Evolutionary conservation across 1,139 yeast genomes (phyloP), one percentile per base, ranked within the genome.

Genomic region (Entelexis paramagnoliae): DNA sequence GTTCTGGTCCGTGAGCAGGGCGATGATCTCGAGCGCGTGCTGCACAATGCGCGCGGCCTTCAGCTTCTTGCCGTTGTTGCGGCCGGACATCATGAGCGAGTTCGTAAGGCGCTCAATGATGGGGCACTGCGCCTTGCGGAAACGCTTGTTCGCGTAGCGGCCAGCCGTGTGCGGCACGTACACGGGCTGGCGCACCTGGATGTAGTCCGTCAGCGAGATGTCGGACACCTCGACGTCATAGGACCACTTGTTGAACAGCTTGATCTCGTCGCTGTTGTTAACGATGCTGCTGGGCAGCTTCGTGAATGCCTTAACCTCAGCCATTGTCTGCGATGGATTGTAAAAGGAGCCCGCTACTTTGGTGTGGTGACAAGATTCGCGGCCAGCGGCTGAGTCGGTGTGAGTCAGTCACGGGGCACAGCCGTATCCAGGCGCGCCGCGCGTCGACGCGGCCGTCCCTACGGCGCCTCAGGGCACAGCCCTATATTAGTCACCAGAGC

Each of bases 21-120:
- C 76, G 75, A 93, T 82, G 80, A 93, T 93, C 76, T 91, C 98
- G 73, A 91, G 79, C 69, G 98, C 91, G 81, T 91, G 98, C 83
- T 91, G 86, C 75, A 93, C 88, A 74, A 93, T 93, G 83, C 97
- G 89, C 68, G 91, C 97, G 69, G 99, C 98, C 86, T 91, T 89
- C 76, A 93, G 86, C 81, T 93, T 93, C 83, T 93, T 93, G 83
- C 99, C 99, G 83, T 93, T 93, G 93, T 93, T 93, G 82, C 98
- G 91, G 80, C 99, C 99, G 83, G 93, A 88, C 98, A 93, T 93
- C 98, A 93, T 93, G 73, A 93, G 81, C 63, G 98, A 85, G 91
- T 91, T 91, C 78, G 98, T 89, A 74, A 93, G 82, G 83, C 99
- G 91, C 83, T 93, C 99, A 68, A 93, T 76, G 73, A 93, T 83